These are phyloP conservation scores for Thermoascus crustaceus DNA, from an alignment of 2,329 filamentous ascomycete genomes.

Conservation along the genomic window DNA sequence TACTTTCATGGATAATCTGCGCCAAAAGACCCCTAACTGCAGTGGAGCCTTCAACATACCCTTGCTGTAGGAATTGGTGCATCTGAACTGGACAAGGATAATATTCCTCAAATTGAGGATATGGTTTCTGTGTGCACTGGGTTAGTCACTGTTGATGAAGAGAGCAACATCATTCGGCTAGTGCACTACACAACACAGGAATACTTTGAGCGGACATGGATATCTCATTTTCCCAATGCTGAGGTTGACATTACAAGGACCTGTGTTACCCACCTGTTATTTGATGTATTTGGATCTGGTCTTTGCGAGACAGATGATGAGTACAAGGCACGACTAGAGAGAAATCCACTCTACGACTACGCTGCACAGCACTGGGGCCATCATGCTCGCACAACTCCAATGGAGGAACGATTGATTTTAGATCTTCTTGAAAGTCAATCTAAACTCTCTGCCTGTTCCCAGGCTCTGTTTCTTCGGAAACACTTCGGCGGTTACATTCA, in stretches of 20 bases:
- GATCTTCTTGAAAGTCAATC: not conserved
- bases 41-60: constrained; percentile 35
- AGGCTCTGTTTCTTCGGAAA: not conserved
- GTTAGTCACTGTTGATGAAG: constrained; percentile 13
- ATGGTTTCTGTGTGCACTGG: constrained; percentile 14
- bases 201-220: constrained; percentile 34
- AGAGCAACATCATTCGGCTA: constrained; percentile 13
- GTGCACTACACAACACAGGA: constrained; percentile 41
- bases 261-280: constrained; percentile 24
- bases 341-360: constrained; percentile 19
- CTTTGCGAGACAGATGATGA: constrained; percentile 7
- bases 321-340: constrained; percentile 11
- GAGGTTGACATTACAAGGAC: constrained; percentile 14
- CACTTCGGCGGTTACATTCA: not conserved
- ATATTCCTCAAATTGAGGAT: constrained; percentile 10
- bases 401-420: not conserved
- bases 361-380: constrained; percentile 18
- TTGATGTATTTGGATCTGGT: constrained; percentile 17
- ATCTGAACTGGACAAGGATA: constrained; percentile 17
- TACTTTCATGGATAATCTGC: constrained; percentile 36
- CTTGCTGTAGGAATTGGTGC: constrained; percentile 24
- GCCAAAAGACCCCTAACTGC: constrained; percentile 27
- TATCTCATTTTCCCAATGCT: constrained; percentile 13
- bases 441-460: not conserved
- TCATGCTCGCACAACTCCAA: constrained; percentile 9